Conservation (phyloP, 2,329 filamentous ascomycete species). For the Cordyceps tenuipes region DNA sequence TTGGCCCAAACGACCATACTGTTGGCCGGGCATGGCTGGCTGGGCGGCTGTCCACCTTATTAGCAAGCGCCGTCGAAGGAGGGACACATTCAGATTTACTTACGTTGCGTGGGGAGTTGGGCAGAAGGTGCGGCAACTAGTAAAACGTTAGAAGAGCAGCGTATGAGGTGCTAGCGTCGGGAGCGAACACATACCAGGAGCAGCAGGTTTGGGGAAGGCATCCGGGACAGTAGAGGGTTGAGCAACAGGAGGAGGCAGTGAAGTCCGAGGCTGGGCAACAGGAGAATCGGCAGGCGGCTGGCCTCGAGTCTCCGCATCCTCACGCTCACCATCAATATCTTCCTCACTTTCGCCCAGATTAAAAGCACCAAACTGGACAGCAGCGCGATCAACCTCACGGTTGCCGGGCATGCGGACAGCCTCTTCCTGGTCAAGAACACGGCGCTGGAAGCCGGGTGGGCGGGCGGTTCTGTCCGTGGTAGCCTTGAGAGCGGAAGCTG, state of each 20-base stretch:
- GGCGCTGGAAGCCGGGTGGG: slow-evolving; percentile 72
- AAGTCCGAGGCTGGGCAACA: slow-evolving; percentile 73
- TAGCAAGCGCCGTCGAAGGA: background rate
- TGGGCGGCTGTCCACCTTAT: slow-evolving; percentile 24
- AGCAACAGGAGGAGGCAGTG: slow-evolving; percentile 71
- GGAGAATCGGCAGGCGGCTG: slow-evolving; percentile 93
- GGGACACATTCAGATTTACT: slow-evolving; percentile 5
- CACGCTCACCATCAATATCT: slow-evolving; percentile 87
- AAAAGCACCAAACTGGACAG: slow-evolving; percentile 95
- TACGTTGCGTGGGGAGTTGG: slow-evolving; percentile 20
- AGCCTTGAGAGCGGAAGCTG: slow-evolving; percentile 74
- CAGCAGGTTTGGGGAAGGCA: slow-evolving; percentile 47
- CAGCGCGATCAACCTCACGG: slow-evolving; percentile 84
- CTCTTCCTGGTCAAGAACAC: slow-evolving; percentile 89
- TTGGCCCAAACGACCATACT: slow-evolving; percentile 63
- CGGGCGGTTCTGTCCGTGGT: slow-evolving; percentile 55
- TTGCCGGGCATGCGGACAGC: slow-evolving; percentile 97
- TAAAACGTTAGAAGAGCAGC: background rate
- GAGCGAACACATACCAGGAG: slow-evolving; percentile 30
- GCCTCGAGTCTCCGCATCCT: slow-evolving; percentile 88
- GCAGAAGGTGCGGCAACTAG: background rate
- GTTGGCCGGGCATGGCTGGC: slow-evolving; percentile 50
- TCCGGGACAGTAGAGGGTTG: slow-evolving; percentile 49
- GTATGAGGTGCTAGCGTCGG: background rate
- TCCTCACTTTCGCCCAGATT: slow-evolving; percentile 76